Evolutionary conservation across 192 early-diverging fungal species (phyloP), one percentile per base, ranked within the genome.

Genomic region (Funneliformis mosseae): DNA sequence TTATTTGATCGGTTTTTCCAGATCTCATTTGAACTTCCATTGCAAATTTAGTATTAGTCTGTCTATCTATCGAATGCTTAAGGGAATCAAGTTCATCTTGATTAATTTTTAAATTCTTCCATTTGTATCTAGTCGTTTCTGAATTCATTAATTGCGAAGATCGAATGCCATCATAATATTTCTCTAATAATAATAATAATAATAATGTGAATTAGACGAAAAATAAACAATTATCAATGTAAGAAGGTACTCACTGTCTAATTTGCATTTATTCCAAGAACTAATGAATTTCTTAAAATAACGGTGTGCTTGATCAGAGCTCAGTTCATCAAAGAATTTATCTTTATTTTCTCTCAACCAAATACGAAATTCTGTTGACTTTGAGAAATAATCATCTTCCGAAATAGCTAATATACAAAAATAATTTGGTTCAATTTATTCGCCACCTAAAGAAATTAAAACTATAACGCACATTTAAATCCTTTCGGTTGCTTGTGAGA

Each of bases 261-360:
- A 81, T 60, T 90, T 87, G 45, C 87, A 92, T 50, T 88, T 83
- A 83, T 97, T 97, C 96, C 96, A 97, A n/a, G 88, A 88, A 23
- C 88, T 91, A 68, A 94, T 94, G 87, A 97, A 97, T 48, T 94
- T 96, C 8, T 80, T 88, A 86, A 98, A 98, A 59, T 94, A 92
- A 42, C 83, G 80, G 1, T 91, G 87, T 0, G 94, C 83, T 21
- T 96, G 91, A 14, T 90, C 89, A 0, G 93, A 88, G 8, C 81
- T 75, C 71, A 98, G 82, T 63, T 97, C 94, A 73, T 92, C 89
- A 84, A 96, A 92, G 81, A 91, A 96, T 83, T 89, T 88, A 67
- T 88, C 84, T 80, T 93, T 93, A 33, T 89, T 81, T 74, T 94
- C 89, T 23, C 86, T 88, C 38, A 98, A 87, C 95, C 95, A 98